Conservation (phyloP, 2,329 filamentous ascomycete genomes). For the Curvularia hawaiiensis region DNA sequence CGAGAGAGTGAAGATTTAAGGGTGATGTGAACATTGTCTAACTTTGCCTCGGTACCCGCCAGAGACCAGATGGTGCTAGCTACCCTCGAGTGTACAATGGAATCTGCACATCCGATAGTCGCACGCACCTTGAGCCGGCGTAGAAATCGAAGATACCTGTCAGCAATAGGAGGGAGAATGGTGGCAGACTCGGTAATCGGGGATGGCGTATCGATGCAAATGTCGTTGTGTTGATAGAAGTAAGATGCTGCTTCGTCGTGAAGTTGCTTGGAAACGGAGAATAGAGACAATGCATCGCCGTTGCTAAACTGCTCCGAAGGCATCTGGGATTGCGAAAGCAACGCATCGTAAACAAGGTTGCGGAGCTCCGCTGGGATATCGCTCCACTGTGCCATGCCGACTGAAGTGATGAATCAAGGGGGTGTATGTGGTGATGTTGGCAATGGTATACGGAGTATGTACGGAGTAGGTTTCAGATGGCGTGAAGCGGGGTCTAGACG, state of each 20-base stretch:
- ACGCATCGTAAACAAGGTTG: constrained; percentile 23
- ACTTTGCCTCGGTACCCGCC: constrained; percentile 15
- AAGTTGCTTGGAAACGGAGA: constrained; percentile 22
- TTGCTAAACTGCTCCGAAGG: background rate
- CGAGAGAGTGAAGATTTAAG: constrained; percentile 19
- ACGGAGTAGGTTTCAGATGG: constrained; percentile 3
- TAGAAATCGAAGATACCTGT: constrained; percentile 26
- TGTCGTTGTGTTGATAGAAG: constrained; percentile 27
- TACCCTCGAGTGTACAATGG: constrained; percentile 8
- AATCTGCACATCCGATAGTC: constrained; percentile 5
- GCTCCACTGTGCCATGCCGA: constrained; percentile 16
- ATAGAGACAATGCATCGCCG: constrained; percentile 15
- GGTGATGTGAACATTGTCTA: constrained; percentile 17
- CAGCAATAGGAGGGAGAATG: constrained; percentile 24
- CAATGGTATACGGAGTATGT: background rate
- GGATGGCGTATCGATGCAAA: constrained; percentile 11
- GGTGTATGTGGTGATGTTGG: background rate
- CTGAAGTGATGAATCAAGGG: background rate
- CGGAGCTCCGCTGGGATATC: constrained; percentile 26
- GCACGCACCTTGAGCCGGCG: constrained; percentile 16
- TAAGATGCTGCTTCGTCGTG: constrained; percentile 28
- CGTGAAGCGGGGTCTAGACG: constrained; percentile 1
- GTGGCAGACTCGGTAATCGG: constrained; percentile 9
- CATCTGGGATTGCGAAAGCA: constrained; percentile 6
- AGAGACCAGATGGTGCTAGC: constrained; percentile 19